These are phyloP conservation scores for Acacia pycnantha DNA, from an alignment of 331 rosid species.

Conservation along the genomic window DNA sequence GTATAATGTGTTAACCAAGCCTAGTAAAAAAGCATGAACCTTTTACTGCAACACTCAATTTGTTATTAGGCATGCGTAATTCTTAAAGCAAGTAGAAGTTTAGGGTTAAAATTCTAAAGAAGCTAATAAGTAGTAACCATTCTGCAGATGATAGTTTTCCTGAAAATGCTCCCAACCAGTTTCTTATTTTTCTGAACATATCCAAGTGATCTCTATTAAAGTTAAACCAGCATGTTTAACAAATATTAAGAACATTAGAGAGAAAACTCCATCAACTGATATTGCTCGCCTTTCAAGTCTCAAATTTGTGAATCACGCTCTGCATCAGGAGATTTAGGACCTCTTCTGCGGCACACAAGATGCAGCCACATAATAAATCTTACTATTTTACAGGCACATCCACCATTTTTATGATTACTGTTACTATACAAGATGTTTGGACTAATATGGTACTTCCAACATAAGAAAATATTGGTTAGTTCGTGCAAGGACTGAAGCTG, in stretches of 20 bases:
- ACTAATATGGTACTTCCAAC: neutral
- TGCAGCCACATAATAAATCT: neutral
- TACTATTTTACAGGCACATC: neutral
- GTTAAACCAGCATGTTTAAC: constrained; percentile 7
- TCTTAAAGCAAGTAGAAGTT: neutral
- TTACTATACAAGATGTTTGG: neutral
- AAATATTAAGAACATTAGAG: neutral
- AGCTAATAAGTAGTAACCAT: neutral
- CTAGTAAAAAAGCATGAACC: neutral
- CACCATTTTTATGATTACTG: neutral
- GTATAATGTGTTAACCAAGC: neutral
- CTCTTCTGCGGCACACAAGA: neutral
- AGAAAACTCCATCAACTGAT: neutral
- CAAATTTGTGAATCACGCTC: neutral
- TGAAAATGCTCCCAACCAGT: neutral
- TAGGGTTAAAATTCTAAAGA: neutral
- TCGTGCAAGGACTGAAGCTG: constrained; percentile 13
- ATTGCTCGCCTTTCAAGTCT: neutral
- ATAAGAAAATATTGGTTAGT: neutral
- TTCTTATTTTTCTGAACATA: neutral
- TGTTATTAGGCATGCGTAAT: neutral
- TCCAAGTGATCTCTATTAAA: neutral
- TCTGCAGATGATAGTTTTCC: constrained; percentile 2
- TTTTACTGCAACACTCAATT: constrained; percentile 10
- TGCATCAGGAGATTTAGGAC: neutral